These are phyloP conservation scores for Rheum nobile DNA, from an alignment of 148 eudicot species.

Conservation along the genomic window DNA sequence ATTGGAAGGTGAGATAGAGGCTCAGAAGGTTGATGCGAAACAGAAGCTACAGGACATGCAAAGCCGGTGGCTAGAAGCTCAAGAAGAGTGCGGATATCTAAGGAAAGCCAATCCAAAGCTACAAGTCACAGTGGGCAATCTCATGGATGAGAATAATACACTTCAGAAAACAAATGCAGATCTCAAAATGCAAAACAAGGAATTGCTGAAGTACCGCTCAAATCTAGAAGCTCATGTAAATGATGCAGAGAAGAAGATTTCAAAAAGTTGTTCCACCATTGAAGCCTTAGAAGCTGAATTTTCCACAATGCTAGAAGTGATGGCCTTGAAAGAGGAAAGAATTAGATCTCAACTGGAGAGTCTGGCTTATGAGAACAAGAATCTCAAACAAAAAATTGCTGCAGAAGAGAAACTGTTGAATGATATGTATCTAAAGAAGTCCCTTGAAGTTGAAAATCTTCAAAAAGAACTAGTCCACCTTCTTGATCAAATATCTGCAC, in stretches of 20 bases:
- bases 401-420: slow-evolving; percentile 32
- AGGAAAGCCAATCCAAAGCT: slow-evolving; percentile 44
- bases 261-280: slow-evolving; percentile 29
- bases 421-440: slow-evolving; percentile 36
- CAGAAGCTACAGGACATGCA: slow-evolving; percentile 39
- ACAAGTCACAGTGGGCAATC: slow-evolving; percentile 40
- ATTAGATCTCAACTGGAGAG: slow-evolving; percentile 46
- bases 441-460: slow-evolving; percentile 44
- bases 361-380: slow-evolving; percentile 37
- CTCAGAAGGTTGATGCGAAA: slow-evolving; percentile 27
- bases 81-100: slow-evolving; percentile 51
- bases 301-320: slow-evolving; percentile 35
- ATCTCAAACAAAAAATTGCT: slow-evolving; percentile 39
- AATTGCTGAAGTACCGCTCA: slow-evolving; percentile 29
- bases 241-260: slow-evolving; percentile 27
- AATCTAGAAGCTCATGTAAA: slow-evolving; percentile 39
- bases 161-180: slow-evolving; percentile 53
- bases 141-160: slow-evolving; percentile 35
- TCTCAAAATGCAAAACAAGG: slow-evolving; percentile 42
- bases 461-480: slow-evolving; percentile 54
- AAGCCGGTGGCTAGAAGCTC: slow-evolving; percentile 38
- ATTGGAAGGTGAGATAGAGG: slow-evolving; percentile 36
- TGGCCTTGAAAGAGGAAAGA: slow-evolving; percentile 41
- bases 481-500: slow-evolving; percentile 32
- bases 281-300: slow-evolving; percentile 46